Base-by-base conservation (phyloP, 371 early-diverging fungal genomes). In the Zychaea mexicana region DNA sequence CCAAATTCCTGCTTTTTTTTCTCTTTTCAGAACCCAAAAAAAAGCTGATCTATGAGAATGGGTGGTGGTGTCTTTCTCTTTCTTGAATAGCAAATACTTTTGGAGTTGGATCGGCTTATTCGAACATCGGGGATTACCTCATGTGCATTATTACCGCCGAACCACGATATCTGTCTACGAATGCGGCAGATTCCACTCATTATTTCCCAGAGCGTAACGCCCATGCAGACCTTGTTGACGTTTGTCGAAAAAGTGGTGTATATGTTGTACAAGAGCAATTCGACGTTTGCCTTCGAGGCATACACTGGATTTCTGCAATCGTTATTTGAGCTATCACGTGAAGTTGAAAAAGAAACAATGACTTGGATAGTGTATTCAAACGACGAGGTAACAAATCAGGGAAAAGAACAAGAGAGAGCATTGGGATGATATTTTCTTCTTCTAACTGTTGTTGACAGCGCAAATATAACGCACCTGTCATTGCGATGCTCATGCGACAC, bases 331-430 rank as follows among this genome's bases (percentile, higher is more conserved):
- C 61, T 87, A 38, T 94, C 95, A 1, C 79, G 79, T 53, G 83
- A 84, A 21, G 89, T 92, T 2, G 85, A 85, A 13, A 90, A 90
- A 72, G 97, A 98, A 70, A 88, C 96, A 32, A 82, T 84, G 13
- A 77, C 84, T 30, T 98, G 97, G 98, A 76, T 98, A 21, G 78
- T 95, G 21, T 96, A 93, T 78, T 83, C 94, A 0, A 93, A 94
- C 38, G 97, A 97, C 67, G 95, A 95, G 69, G 79, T 78, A 69
- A 42, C 13, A 0, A 12, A 61, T 19, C n/a, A 21, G 27, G 26
- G 45, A 38, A 49, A n/a, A 52, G 22, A 52, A 19, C 32, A 12
- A 61, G 52, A 61, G 42, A 3, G n/a, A 52, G 7, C 17, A 60
- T 45, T 46, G 17, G n/a, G n/a, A n/a, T n/a, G n/a, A n/a, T n/a